A percentile compares a stretch with the other conserved stretches of the same genome.
Conservation (phyloP, 2,329 filamentous ascomycete species). For the Aspergillus tanneri region DNA sequence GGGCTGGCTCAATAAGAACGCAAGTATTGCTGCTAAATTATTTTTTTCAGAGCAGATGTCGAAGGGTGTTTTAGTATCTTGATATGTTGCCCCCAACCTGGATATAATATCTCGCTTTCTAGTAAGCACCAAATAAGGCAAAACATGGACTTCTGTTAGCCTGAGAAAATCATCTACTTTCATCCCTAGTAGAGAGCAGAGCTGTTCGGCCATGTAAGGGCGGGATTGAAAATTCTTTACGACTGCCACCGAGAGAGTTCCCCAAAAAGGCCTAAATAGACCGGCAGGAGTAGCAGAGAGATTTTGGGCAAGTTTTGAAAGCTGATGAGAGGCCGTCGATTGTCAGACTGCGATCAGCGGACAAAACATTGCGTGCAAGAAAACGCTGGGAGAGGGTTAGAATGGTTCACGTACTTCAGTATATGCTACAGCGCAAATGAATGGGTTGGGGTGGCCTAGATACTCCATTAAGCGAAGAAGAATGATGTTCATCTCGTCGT, state of each 20-base stretch:
- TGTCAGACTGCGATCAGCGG: too few relatives aligned
- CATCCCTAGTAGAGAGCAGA: conserved; percentile 78
- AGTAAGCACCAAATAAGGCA: conserved; percentile 82
- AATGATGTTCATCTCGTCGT: conserved; percentile 83
- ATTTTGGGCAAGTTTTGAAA: conserved; percentile 69
- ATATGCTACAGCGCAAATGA: conserved; percentile 78
- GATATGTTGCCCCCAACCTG: conserved; percentile 71
- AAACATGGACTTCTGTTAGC: conserved; percentile 73
- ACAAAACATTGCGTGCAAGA: too few relatives aligned
- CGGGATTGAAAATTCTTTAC: conserved; percentile 77
- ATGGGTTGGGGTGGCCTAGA: conserved; percentile 75
- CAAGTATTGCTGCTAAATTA: conserved; percentile 60
- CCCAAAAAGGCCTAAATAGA: conserved; percentile 86
- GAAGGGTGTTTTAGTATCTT: conserved; percentile 54
- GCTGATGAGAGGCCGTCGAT: conserved; percentile 47
- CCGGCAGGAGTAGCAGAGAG: conserved; percentile 62
- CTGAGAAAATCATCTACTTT: conserved; percentile 72
- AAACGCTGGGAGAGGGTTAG: not conserved
- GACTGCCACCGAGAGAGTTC: conserved; percentile 74
- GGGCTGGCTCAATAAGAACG: conserved; percentile 57
- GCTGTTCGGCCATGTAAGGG: conserved; percentile 76
- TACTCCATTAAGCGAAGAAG: conserved; percentile 82
- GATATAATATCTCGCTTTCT: conserved; percentile 75
- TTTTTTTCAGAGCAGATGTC: conserved; percentile 61
- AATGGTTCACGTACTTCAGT: conserved; percentile 61